These are phyloP conservation scores for Papiliotrema terrestris DNA, from an alignment of 1,284 basidiomycete species.

Conservation along the genomic window DNA sequence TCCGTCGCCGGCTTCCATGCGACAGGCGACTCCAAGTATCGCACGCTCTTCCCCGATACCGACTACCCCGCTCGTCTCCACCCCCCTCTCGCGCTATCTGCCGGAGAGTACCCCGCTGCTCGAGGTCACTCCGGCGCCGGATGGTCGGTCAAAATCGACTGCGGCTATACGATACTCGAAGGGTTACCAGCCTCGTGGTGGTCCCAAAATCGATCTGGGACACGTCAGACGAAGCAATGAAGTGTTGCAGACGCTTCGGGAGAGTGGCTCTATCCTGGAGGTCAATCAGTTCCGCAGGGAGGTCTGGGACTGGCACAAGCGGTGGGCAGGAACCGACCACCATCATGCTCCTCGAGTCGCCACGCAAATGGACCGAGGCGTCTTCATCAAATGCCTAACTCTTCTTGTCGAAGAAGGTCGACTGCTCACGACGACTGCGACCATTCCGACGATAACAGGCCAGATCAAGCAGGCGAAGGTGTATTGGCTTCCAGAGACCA, in stretches of 20 bases:
- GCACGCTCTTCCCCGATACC: too few relatives aligned
- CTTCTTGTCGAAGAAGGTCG: slow-evolving; percentile 24
- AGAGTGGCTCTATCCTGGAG: slow-evolving; percentile 26
- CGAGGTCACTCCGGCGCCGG: slow-evolving; percentile 2
- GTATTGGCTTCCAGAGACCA: slow-evolving; percentile 19
- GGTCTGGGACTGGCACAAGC: slow-evolving; percentile 27
- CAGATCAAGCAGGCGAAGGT: slow-evolving; percentile 27
- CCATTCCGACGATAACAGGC: slow-evolving; percentile 33
- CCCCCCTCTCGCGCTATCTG: background rate
- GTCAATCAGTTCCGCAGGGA: slow-evolving; percentile 19
- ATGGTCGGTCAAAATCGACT: background rate
- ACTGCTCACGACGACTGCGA: slow-evolving; percentile 28
- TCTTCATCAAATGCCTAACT: slow-evolving; percentile 21
- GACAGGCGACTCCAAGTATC: too few relatives aligned
- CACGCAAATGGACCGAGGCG: slow-evolving; percentile 36
- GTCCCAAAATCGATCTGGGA: slow-evolving; percentile 30
- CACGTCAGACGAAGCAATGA: slow-evolving; percentile 30
- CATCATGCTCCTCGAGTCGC: slow-evolving; percentile 28
- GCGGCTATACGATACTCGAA: too few relatives aligned
- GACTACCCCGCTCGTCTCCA: too few relatives aligned
- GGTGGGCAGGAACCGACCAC: slow-evolving; percentile 34
- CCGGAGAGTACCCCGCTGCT: background rate
- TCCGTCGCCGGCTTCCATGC: background rate
- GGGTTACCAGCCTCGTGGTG: background rate
- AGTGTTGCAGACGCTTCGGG: slow-evolving; percentile 26